Base-by-base conservation (phyloP, 176 grass and related monocot species). In the Musa troglodytarum region DNA sequence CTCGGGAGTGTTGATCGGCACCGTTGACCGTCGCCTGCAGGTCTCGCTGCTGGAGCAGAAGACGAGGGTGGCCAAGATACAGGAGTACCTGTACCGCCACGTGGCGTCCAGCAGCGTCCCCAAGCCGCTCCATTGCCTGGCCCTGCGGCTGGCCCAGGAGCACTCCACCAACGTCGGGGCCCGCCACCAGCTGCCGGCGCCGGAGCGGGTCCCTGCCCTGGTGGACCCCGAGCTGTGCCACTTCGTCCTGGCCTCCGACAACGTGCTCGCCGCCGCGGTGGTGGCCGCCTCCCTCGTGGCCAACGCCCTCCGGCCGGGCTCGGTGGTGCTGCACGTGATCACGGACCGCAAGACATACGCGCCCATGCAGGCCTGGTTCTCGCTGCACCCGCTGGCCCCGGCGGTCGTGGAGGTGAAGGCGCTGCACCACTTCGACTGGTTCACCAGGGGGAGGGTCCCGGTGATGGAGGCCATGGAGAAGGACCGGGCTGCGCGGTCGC, bases 381-480 rank as follows among this genome's bases (percentile, higher is more conserved):
- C 75, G 34, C 61, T 77, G 26, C 75, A 77, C 49, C 61, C 75
- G 11, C 61, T 77, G 75, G 59, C 21, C 43, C 59, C 75, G 13
- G 61, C 75, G 61, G 75, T 77, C 55, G 16, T 77, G 29, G 75
- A 77, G 59, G 75, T 77, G n/a, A 77, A 77, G 59, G 61, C 59
- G 75, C 75, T 77, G 20, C 75, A 66, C 59, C 75, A 77, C 10
- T 77, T 77, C 50, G 61, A 77, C 49, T 77, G 75, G 75, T 77
- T 77, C 58, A 26, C 75, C 0, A 28, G 49, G 75, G 61, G 75
- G 15, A 43, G 75, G 59, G 75, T 77, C 49, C 75, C 75, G 59
- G 75, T 77, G 49, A 77, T 66, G 75, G 75, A 77, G 59, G 75
- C 75, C 19, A 77, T 77, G 75, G 75, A 77, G 75, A 77, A 77